A percentile compares a stretch with the other conserved stretches of the same genome.
Conservation (phyloP, 2,329 filamentous ascomycete genomes). For the Cercospora berteroae region DNA sequence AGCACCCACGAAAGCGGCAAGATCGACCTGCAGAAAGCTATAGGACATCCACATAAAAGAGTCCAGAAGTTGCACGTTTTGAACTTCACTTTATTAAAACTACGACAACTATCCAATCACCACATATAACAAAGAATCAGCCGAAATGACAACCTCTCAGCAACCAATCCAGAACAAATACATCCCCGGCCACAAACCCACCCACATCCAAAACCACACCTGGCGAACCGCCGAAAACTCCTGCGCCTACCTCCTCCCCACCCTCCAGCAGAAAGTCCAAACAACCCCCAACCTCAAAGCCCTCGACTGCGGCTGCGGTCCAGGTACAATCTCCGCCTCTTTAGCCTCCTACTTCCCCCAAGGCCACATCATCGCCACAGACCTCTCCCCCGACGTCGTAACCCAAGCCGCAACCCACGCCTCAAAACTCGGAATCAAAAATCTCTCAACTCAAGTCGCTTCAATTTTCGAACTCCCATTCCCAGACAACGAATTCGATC, state of each 20-base stretch:
- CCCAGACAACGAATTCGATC: slow-evolving; percentile 53
- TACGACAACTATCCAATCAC: not conserved
- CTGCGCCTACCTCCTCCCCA: slow-evolving; percentile 37
- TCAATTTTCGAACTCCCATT: slow-evolving; percentile 40
- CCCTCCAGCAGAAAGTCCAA: slow-evolving; percentile 26
- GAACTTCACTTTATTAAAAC: not conserved
- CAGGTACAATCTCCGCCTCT: slow-evolving; percentile 50
- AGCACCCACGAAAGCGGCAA: not conserved
- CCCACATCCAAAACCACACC: slow-evolving; percentile 45
- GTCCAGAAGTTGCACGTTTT: not conserved
- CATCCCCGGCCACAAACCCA: slow-evolving; percentile 43
- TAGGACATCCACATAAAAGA: not conserved
- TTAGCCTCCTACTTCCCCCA: slow-evolving; percentile 45
- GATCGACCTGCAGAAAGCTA: not conserved
- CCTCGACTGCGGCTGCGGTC: slow-evolving; percentile 50
- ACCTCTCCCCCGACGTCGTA: slow-evolving; percentile 47
- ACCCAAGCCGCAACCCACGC: slow-evolving; percentile 42
- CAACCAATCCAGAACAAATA: slow-evolving; percentile 30
- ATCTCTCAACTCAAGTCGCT: slow-evolving; percentile 42
- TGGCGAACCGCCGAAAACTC: slow-evolving; percentile 49
- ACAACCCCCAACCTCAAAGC: slow-evolving; percentile 37
- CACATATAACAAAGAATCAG: not conserved
- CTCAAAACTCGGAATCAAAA: slow-evolving; percentile 38
- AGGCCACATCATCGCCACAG: slow-evolving; percentile 46
- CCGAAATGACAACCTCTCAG: slow-evolving; percentile 4